Evolutionary conservation across 2,329 filamentous ascomycete species (phyloP), one percentile per base, ranked within the genome.

Genomic region (Neofusicoccum kwambonambiense): DNA sequence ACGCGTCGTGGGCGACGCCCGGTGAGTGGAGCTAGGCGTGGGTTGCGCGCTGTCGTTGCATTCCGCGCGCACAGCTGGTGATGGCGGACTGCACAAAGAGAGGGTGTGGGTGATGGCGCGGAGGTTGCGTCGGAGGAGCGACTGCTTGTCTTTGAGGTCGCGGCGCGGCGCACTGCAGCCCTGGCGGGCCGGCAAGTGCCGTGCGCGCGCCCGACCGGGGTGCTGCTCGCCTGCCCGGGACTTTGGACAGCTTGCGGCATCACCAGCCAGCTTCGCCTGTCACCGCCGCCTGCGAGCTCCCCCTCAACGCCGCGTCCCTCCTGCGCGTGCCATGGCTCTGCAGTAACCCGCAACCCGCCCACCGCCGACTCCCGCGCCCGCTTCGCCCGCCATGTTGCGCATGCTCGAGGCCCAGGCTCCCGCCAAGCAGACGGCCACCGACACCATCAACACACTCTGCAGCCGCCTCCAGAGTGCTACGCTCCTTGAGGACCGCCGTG

Each of bases 341-440:
- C 56, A 35, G 56, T 60, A 47, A 47, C 41, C 39, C 27, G 27
- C 41, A n/a, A 47, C 22, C 54, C 54, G 4, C 15, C 27, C 8
- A 4, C 13, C 27, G 12, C 44, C 42, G 12, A 19, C 39, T 9
- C 11, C 31, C 15, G 19, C 12, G 13, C 47, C 37, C 47, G 35
- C 42, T 17, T 50, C 42, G 52, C 51, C 42, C 62, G 50, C 13
- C 12, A 64, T 64, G 62, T 64, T 64, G 70, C 81, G 78, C 37
- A 86, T 87, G 72, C 84, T 88, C 71, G 85, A 87, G 76, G 84
- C 85, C 71, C 86, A 90, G 79, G 91, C 92, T 74, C 95, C 95
- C 72, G 92, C 93, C 75, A 95, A 96, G 84, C 95, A 99, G 85
- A 96, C 92, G 73, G 95, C 94, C 71, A 90, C 91, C 74, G 93